Evolutionary conservation across 257 asterid genomes (phyloP).

Genomic region (Nicotiana obtusifolia): DNA sequence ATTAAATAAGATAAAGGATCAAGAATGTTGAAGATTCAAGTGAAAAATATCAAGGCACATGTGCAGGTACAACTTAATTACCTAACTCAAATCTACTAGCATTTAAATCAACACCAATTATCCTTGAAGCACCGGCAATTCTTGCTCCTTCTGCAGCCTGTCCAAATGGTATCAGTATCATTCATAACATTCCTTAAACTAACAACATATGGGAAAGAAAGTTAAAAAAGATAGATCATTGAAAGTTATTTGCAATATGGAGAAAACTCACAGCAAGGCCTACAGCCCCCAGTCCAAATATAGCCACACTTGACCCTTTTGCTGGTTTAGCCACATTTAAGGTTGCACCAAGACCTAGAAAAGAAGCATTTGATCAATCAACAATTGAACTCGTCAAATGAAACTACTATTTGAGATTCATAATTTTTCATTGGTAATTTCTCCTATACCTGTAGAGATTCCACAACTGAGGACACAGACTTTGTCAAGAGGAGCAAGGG

Average conservation of each 20-base stretch:
- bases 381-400: neutral
- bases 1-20: neutral
- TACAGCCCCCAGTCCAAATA: conserved; percentile 86
- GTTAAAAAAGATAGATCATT: too few species aligned
- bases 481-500: conserved; percentile 73
- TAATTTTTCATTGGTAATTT: neutral
- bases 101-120: conserved; percentile 67
- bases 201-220: neutral
- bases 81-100: conserved; percentile 59
- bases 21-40: neutral
- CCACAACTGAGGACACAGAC: conserved; percentile 80
- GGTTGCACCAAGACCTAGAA: conserved; percentile 76
- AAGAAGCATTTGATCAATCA: neutral
- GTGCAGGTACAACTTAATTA: neutral
- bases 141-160: conserved; percentile 91
- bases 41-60: neutral
- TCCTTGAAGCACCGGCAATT: conserved; percentile 67
- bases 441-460: conserved; percentile 58
- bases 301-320: conserved; percentile 63
- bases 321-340: conserved; percentile 73
- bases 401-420: neutral
- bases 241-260: neutral
- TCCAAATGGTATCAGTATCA: neutral
- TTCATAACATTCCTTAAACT: too few species aligned
- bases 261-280: conserved; percentile 61